Percentiles rank a stretch among this genome's conserved stretches.
phyloP scores from a whole-genome alignment of 768 basidiomycete species.

The Fomitopsis pulvina region DNA sequence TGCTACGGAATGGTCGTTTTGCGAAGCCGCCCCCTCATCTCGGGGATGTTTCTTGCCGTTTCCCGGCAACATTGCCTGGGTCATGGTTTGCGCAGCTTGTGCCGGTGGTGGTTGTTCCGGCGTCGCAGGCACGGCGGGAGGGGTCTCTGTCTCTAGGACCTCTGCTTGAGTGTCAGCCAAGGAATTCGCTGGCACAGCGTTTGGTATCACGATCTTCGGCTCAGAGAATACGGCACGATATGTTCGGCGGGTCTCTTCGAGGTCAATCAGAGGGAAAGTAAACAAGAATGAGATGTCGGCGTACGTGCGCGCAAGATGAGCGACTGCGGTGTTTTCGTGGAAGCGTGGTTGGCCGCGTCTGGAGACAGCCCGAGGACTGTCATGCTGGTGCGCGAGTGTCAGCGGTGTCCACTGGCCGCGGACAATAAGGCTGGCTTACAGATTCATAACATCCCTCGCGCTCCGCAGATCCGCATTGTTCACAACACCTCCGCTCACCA shows the following conservation, averaged over 20 bases:
- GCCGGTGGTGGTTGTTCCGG: not conserved
- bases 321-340: conserved; percentile 56
- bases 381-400: conserved; percentile 37
- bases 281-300: conserved; percentile 21
- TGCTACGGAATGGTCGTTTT: not conserved
- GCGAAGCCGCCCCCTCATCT: not conserved
- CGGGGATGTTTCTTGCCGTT: conserved; percentile 6
- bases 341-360: conserved; percentile 58
- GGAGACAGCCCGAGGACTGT: conserved; percentile 62
- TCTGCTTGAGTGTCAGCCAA: not conserved
- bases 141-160: not conserved
- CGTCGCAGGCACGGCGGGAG: not conserved
- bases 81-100: not conserved
- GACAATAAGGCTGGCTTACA: conserved; percentile 39
- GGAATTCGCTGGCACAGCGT: not conserved
- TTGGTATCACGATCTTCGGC: conserved; percentile 57
- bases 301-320: conserved; percentile 67
- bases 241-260: conserved; percentile 70
- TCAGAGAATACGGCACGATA: conserved; percentile 77
- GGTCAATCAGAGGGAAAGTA: not conserved
- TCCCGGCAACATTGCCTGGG: not conserved
- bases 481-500: conserved; percentile 66
- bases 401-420: not conserved
- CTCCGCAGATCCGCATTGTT: conserved; percentile 57
- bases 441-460: conserved; percentile 67